These are phyloP conservation scores for Leccinum griseonigrum DNA, from an alignment of 1,284 basidiomycete genomes.

Conservation along the genomic window DNA sequence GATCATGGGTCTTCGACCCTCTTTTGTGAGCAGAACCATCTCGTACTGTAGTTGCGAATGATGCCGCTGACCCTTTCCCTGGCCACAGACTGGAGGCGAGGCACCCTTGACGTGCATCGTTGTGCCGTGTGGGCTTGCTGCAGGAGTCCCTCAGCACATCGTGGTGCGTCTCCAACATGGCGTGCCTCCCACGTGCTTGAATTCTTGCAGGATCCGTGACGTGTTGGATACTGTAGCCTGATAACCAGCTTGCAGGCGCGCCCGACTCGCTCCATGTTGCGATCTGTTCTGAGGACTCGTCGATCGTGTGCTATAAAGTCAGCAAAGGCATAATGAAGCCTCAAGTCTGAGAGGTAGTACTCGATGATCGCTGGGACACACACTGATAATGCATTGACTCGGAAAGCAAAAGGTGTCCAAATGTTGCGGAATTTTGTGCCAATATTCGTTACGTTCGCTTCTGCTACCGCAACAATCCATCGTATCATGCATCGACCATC, in stretches of 20 bases:
- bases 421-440: slow-evolving; percentile 3
- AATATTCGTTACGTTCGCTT: neutral
- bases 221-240: slow-evolving; percentile 49
- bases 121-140: slow-evolving; percentile 62
- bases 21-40: slow-evolving; percentile 42
- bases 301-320: slow-evolving; percentile 79
- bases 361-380: too few relatives aligned
- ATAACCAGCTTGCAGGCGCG: slow-evolving; percentile 18
- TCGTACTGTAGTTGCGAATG: too few relatives aligned
- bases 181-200: slow-evolving; percentile 25
- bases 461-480: slow-evolving; percentile 25
- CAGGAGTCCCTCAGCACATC: slow-evolving; percentile 55
- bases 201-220: slow-evolving; percentile 46
- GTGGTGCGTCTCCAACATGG: slow-evolving; percentile 37
- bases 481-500: slow-evolving; percentile 64
- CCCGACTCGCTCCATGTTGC: slow-evolving; percentile 61
- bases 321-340: slow-evolving; percentile 75
- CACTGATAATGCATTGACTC: too few relatives aligned
- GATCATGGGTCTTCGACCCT: slow-evolving; percentile 56
- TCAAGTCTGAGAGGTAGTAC: slow-evolving; percentile 38
- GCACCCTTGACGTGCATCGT: slow-evolving; percentile 41
- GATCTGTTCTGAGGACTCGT: slow-evolving; percentile 72
- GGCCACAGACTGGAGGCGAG: slow-evolving; percentile 20
- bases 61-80: too few relatives aligned
- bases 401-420: neutral